A percentile compares a stretch with the other conserved stretches of the same genome.
These are phyloP conservation scores for Postia placenta DNA, from an alignment of 768 basidiomycete species.

Conservation along the genomic window DNA sequence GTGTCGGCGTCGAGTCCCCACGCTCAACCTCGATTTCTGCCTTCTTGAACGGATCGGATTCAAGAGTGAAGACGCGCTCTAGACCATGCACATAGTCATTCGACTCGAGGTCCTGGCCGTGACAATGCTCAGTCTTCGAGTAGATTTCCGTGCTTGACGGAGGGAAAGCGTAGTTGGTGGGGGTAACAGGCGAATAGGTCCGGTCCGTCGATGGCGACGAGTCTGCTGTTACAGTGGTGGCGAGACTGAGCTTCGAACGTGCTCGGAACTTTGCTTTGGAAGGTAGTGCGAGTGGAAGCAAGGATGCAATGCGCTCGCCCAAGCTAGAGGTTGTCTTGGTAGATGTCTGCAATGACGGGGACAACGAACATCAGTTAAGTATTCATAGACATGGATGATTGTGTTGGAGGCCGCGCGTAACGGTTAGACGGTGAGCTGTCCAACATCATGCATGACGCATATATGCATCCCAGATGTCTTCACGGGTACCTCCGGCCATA, in stretches of 20 bases:
- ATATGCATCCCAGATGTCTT: too few relatives aligned
- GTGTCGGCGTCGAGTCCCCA: not conserved
- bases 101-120: not conserved
- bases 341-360: conserved; percentile 11
- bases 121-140: conserved; percentile 3
- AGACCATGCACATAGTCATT: conserved; percentile 12
- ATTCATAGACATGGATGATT: not conserved
- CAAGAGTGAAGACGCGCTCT: conserved; percentile 23
- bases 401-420: too few relatives aligned
- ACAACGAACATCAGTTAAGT: not conserved
- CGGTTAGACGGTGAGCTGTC: too few relatives aligned
- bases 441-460: too few relatives aligned
- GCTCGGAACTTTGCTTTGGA: conserved; percentile 9
- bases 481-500: too few relatives aligned
- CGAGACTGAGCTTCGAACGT: conserved; percentile 20
- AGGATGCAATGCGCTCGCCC: conserved; percentile 13
- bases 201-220: conserved; percentile 10
- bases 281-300: conserved; percentile 14
- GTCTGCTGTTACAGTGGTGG: conserved; percentile 8
- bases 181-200: conserved; percentile 3
- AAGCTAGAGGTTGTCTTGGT: conserved; percentile 18
- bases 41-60: conserved; percentile 23
- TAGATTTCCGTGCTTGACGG: not conserved
- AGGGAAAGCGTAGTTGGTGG: conserved; percentile 2
- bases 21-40: conserved; percentile 12